Conservation (phyloP, 148 eudicot species). For the Amaranthus cruentus region DNA sequence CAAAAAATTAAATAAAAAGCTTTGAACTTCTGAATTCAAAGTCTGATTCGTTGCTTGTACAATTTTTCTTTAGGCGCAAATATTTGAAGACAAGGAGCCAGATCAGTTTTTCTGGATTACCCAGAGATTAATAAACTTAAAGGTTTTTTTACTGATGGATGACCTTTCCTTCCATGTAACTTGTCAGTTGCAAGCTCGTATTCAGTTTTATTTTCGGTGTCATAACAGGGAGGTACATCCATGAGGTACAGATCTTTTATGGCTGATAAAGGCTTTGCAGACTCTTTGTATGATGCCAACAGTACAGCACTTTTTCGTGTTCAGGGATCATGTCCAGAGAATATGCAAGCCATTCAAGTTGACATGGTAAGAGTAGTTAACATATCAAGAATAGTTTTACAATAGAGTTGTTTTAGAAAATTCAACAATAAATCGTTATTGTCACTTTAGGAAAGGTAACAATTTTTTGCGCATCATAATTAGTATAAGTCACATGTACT, state of each 20-base stretch:
- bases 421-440: no score
- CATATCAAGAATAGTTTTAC: no score
- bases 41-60: not conserved
- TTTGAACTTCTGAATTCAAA: not conserved
- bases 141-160: not conserved
- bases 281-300: not conserved
- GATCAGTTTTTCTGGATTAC: conserved; percentile 13
- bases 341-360: conserved; percentile 54
- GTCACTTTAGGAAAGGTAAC: not conserved
- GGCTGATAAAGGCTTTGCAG: conserved; percentile 1
- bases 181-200: not conserved
- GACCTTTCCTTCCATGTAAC: not conserved
- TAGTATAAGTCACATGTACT: conserved; percentile 2
- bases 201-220: not conserved
- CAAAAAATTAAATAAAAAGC: no score
- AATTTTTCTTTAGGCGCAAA: conserved; percentile 3
- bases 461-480: not conserved
- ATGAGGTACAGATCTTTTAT: not conserved
- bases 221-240: conserved; percentile 9
- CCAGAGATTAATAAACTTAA: not conserved
- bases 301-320: conserved; percentile 39
- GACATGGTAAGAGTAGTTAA: conserved; percentile 21
- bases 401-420: no score
- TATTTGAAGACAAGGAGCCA: conserved; percentile 8
- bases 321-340: conserved; percentile 36